These are phyloP conservation scores for Abrus precatorius DNA, from an alignment of 306 rosid genomes.

Conservation along the genomic window DNA sequence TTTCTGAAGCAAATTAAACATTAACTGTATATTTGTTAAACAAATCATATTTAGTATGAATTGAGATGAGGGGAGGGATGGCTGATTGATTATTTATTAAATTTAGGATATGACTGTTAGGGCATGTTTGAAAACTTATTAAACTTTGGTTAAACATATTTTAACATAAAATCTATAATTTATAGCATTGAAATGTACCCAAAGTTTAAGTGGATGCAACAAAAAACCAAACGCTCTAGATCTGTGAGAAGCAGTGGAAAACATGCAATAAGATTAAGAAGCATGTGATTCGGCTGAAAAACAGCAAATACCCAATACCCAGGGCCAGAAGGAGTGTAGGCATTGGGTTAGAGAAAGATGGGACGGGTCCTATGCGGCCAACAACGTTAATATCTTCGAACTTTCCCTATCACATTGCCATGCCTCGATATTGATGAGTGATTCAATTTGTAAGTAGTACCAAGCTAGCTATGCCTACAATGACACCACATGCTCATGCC, in stretches of 20 bases:
- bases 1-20: neutral
- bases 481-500: conserved; percentile 38
- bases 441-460: neutral
- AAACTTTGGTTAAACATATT: too few species aligned
- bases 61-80: neutral
- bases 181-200: too few species aligned
- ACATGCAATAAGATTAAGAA: neutral
- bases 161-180: too few species aligned
- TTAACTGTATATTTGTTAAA: neutral
- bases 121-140: too few species aligned
- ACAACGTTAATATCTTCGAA: conserved; percentile 65
- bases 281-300: conserved; percentile 15
- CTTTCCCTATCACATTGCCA: conserved; percentile 46
- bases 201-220: too few species aligned
- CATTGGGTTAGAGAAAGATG: conserved; percentile 34
- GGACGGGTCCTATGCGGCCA: conserved; percentile 39
- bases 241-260: too few species aligned
- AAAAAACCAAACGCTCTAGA: too few species aligned
- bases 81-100: neutral
- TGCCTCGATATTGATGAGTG: conserved; percentile 44
- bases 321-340: too few species aligned
- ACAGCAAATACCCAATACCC: neutral
- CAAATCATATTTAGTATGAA: neutral
- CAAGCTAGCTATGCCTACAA: neutral
- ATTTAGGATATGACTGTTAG: too few species aligned